Evolutionary conservation across 805 yeast genomes (phyloP), one percentile per base, ranked within the genome.

Genomic region (Cyberlindnera veronae): DNA sequence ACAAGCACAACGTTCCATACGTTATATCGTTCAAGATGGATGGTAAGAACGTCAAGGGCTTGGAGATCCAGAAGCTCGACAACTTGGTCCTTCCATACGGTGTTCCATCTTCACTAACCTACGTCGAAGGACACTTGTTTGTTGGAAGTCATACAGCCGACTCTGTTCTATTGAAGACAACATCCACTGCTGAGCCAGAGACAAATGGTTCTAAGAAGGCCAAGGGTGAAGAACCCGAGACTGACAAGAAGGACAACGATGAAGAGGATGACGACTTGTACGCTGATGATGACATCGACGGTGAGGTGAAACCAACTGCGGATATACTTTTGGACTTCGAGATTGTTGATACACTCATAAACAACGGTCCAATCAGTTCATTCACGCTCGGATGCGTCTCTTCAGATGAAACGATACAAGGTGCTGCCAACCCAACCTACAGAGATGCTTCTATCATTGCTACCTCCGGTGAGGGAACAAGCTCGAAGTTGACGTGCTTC

Each of bases 291-390:
- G 54, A 50, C 4, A n/a, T n/a, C n/a, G 49, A 55, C 21, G 71
- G 66, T 21, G 68, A 62, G 11, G 57, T 60, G 6, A 29, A 26
- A 64, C 61, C 31, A 56, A 56, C 13, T 31, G 29, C 32, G 1
- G 20, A 16, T 6, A 11, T 57, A 4, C 49, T 59, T 1, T 60
- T 64, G 47, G 56, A 63, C 47, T 75, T 81, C 42, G 60, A 65
- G 14, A 53, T 67, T 15, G 64, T 72, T 23, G 93, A 87, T 48
- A 61, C 64, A 1, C 55, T 89, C 10, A 53, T 71, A 3, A 84
- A 81, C 52, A 68, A 74, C 49, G 96, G 96, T 0, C 95, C 96
- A 0, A 66, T 84, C 11, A 69, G 84, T 3, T 76, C 79, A 29
- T 71, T 89, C 46, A 71, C 89, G 0, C 51, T 81, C 24, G 96